A percentile compares a stretch with the other conserved stretches of the same genome.
Conservation (phyloP, 306 rosid species). For the Dryas octopetala region DNA sequence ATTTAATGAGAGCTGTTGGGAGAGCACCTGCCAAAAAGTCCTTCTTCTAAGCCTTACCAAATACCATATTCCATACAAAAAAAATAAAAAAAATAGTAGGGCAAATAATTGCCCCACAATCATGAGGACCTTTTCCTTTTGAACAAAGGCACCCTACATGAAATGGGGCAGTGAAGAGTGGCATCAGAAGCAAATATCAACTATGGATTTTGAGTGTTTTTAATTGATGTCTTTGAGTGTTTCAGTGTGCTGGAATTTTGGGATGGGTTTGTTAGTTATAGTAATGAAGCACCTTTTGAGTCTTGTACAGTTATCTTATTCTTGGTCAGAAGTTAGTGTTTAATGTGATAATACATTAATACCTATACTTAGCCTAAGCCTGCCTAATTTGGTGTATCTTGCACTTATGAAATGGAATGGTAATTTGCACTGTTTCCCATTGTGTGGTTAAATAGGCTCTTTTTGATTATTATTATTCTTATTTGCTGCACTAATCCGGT, state of each 20-base stretch:
- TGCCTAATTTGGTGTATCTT: slow-evolving; percentile 9
- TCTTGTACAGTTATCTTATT: slow-evolving; percentile 34
- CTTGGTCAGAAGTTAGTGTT: slow-evolving; percentile 6
- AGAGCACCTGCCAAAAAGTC: slow-evolving; percentile 85
- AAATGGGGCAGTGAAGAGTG: slow-evolving; percentile 31
- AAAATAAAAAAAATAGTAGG: neutral
- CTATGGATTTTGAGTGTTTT: slow-evolving; percentile 31
- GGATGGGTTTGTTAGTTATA: slow-evolving; percentile 13
- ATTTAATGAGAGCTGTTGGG: slow-evolving; percentile 90
- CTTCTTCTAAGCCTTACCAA: slow-evolving; percentile 46
- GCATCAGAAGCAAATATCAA: slow-evolving; percentile 24
- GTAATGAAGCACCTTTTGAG: slow-evolving; percentile 26
- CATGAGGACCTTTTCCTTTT: slow-evolving; percentile 38
- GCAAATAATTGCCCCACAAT: slow-evolving; percentile 21
- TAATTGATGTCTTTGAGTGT: slow-evolving; percentile 34
- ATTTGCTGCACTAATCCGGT: too few relatives aligned
- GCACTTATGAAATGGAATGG: slow-evolving; percentile 4
- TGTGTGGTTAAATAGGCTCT: neutral
- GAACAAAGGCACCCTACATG: slow-evolving; percentile 30
- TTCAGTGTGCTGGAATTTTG: slow-evolving; percentile 33
- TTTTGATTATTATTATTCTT: neutral
- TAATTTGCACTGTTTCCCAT: neutral
- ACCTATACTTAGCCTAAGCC: too few relatives aligned
- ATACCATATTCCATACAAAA: neutral
- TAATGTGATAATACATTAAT: neutral